phyloP scores from a whole-genome alignment of 768 basidiomycete genomes.

The Postia placenta region DNA sequence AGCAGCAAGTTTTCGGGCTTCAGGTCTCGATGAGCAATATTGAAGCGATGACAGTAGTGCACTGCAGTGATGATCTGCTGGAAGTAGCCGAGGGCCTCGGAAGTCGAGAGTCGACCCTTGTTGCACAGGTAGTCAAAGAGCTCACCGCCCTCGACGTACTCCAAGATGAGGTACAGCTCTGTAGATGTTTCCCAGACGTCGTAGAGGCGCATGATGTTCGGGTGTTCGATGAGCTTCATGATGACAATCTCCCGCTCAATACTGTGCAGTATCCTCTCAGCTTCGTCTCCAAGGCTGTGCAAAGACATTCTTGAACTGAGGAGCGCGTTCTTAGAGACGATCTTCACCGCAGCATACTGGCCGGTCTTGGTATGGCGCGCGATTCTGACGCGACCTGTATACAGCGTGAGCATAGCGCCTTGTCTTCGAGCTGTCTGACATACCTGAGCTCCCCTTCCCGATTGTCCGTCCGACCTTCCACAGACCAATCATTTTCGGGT shows the following conservation, averaged over 20 bases:
- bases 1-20: slow-evolving; percentile 93
- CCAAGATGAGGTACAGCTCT: slow-evolving; percentile 86
- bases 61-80: slow-evolving; percentile 91
- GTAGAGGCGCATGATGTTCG: slow-evolving; percentile 89
- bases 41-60: slow-evolving; percentile 91
- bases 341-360: slow-evolving; percentile 91
- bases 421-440: neutral
- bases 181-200: slow-evolving; percentile 95
- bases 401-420: neutral
- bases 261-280: slow-evolving; percentile 71
- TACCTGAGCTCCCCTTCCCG: slow-evolving; percentile 49
- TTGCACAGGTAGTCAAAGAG: slow-evolving; percentile 89
- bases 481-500: slow-evolving; percentile 39
- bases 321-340: slow-evolving; percentile 71
- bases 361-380: slow-evolving; percentile 85
- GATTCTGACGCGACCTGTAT: slow-evolving; percentile 82
- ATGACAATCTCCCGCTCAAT: slow-evolving; percentile 94
- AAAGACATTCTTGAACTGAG: slow-evolving; percentile 64
- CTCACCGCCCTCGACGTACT: slow-evolving; percentile 93
- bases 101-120: slow-evolving; percentile 60
- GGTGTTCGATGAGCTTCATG: slow-evolving; percentile 96
- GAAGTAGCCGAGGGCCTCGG: slow-evolving; percentile 81
- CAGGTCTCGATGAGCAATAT: slow-evolving; percentile 89
- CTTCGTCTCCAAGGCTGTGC: slow-evolving; percentile 61
- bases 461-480: slow-evolving; percentile 54